Evolutionary conservation across 768 basidiomycete species (phyloP).

Genomic region (Lentinula sp.): DNA sequence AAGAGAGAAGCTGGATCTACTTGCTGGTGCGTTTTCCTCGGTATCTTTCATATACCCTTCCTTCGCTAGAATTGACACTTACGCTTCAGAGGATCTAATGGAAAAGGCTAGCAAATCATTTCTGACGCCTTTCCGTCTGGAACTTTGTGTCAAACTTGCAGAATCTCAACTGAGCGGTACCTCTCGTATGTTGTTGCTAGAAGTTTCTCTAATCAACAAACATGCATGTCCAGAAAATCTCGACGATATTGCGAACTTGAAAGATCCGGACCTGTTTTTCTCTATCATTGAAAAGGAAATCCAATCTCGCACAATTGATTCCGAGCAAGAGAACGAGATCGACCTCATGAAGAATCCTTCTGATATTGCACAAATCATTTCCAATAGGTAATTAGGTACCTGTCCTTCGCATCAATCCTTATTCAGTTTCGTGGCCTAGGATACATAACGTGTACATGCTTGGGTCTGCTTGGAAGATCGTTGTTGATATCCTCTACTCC

Average conservation of each 20-base stretch:
- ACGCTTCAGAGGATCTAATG: slow-evolving; percentile 57
- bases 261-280: slow-evolving; percentile 60
- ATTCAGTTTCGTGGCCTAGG: slow-evolving; percentile 28
- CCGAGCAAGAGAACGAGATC: slow-evolving; percentile 13
- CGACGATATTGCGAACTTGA: slow-evolving; percentile 63
- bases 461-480: slow-evolving; percentile 78
- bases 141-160: slow-evolving; percentile 59
- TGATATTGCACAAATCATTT: slow-evolving; percentile 51
- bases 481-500: slow-evolving; percentile 50
- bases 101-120: slow-evolving; percentile 53
- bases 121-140: slow-evolving; percentile 57
- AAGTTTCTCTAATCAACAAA: slow-evolving; percentile 6
- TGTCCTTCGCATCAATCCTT: background rate
- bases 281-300: slow-evolving; percentile 53
- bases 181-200: slow-evolving; percentile 9
- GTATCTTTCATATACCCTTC: slow-evolving; percentile 1
- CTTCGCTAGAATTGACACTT: slow-evolving; percentile 10
- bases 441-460: slow-evolving; percentile 80
- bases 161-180: slow-evolving; percentile 70
- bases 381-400: slow-evolving; percentile 43
- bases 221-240: slow-evolving; percentile 42
- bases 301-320: slow-evolving; percentile 35
- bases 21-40: slow-evolving; percentile 50
- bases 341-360: slow-evolving; percentile 34
- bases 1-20: slow-evolving; percentile 73